These are phyloP conservation scores for Didymella arachidicola DNA, from an alignment of 2,329 filamentous ascomycete species.

Conservation along the genomic window DNA sequence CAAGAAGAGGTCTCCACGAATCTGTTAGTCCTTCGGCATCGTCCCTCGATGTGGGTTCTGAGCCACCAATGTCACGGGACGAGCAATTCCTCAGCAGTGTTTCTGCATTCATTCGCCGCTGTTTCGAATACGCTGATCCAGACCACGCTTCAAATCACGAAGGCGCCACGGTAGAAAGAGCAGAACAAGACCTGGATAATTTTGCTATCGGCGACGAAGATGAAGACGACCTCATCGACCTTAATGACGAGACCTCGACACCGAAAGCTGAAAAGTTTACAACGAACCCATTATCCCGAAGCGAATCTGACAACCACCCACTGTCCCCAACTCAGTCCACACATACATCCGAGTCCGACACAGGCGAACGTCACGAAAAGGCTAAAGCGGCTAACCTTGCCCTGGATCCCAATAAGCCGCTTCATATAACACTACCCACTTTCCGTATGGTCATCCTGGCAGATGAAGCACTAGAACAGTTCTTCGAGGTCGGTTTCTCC, in stretches of 20 bases:
- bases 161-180: slow-evolving; percentile 40
- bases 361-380: slow-evolving; percentile 55
- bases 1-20: slow-evolving; percentile 83
- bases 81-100: slow-evolving; percentile 92
- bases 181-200: slow-evolving; percentile 56
- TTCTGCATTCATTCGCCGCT: slow-evolving; percentile 92
- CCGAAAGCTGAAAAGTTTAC: slow-evolving; percentile 38
- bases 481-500: slow-evolving; percentile 96
- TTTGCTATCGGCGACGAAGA: slow-evolving; percentile 79
- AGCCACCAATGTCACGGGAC: slow-evolving; percentile 66
- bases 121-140: slow-evolving; percentile 97
- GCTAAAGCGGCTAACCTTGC: slow-evolving; percentile 85
- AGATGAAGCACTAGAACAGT: slow-evolving; percentile 93
- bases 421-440: slow-evolving; percentile 95
- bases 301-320: slow-evolving; percentile 34
- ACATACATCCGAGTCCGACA: slow-evolving; percentile 34
- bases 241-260: slow-evolving; percentile 55
- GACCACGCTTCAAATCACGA: slow-evolving; percentile 71
- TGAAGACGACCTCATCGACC: slow-evolving; percentile 69
- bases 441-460: slow-evolving; percentile 99
- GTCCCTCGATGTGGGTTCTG: slow-evolving; percentile 58
- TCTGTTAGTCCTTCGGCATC: slow-evolving; percentile 71
- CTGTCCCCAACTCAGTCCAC: slow-evolving; percentile 38
- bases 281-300: slow-evolving; percentile 38
- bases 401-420: slow-evolving; percentile 87